Percentiles rank a stretch among this genome's conserved stretches.
These are phyloP conservation scores for Podospora pseudoanserina DNA, from an alignment of 495 filamentous ascomycete species.

Conservation along the genomic window DNA sequence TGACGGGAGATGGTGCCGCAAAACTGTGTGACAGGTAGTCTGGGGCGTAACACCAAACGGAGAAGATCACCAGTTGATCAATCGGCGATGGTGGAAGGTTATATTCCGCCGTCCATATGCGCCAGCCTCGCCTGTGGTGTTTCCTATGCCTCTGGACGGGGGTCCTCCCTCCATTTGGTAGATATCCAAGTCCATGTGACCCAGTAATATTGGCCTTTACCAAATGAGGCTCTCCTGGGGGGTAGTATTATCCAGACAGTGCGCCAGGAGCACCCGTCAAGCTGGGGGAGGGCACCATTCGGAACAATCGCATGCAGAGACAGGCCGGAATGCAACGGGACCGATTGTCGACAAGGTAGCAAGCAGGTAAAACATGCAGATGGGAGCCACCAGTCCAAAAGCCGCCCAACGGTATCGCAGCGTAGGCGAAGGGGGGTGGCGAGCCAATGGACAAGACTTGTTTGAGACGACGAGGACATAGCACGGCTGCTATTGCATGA, in stretches of 20 bases:
- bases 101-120: background rate
- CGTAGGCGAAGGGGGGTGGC: background rate
- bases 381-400: background rate
- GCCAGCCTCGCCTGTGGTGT: background rate
- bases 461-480: background rate
- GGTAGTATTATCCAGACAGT: background rate
- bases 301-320: constrained; percentile 7
- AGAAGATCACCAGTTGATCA: constrained; percentile 1
- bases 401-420: background rate
- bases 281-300: constrained; percentile 4
- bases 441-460: background rate
- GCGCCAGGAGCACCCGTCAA: background rate
- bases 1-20: background rate
- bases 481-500: background rate
- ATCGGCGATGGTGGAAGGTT: constrained; percentile 4
- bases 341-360: background rate
- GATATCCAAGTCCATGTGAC: background rate
- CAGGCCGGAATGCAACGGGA: constrained; percentile 5
- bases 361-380: constrained; percentile 5
- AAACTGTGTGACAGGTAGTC: constrained; percentile 1
- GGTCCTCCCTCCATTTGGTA: background rate
- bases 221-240: constrained; percentile 6
- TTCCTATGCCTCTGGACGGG: background rate
- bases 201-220: background rate
- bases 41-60: constrained; percentile 1